phyloP scores from a whole-genome alignment of 768 basidiomycete genomes.

The Postia placenta region DNA sequence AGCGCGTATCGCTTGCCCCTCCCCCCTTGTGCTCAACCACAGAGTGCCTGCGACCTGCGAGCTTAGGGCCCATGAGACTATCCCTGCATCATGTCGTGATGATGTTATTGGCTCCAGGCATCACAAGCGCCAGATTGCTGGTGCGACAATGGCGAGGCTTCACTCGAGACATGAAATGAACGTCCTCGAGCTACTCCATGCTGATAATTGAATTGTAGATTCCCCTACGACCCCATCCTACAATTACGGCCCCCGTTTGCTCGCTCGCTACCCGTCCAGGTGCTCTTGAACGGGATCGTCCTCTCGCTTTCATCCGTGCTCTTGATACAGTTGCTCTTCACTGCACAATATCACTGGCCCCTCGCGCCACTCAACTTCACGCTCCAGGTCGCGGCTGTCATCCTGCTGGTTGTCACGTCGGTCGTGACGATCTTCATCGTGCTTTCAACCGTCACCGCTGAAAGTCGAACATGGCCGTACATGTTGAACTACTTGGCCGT shows the following conservation, averaged over 20 bases:
- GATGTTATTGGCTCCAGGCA: no score
- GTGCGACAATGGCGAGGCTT: no score
- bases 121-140: no score
- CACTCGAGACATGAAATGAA: no score
- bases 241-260: constrained; percentile 73
- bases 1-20: no score
- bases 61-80: no score
- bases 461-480: constrained; percentile 85
- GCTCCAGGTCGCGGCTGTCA: constrained; percentile 81
- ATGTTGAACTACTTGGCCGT: constrained; percentile 92
- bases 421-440: constrained; percentile 76
- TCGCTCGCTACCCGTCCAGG: constrained; percentile 86
- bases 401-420: constrained; percentile 71
- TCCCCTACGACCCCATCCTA: constrained; percentile 64
- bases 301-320: constrained; percentile 81
- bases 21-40: no score
- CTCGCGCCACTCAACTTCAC: constrained; percentile 89
- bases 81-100: no score
- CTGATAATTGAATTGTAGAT: constrained; percentile 18
- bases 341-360: constrained; percentile 93
- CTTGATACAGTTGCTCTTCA: constrained; percentile 89
- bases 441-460: constrained; percentile 47
- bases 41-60: no score
- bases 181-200: no score
- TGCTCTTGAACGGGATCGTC: constrained; percentile 79